Conservation (phyloP, 2,329 filamentous ascomycete species). For the Grosmannia serpens region DNA sequence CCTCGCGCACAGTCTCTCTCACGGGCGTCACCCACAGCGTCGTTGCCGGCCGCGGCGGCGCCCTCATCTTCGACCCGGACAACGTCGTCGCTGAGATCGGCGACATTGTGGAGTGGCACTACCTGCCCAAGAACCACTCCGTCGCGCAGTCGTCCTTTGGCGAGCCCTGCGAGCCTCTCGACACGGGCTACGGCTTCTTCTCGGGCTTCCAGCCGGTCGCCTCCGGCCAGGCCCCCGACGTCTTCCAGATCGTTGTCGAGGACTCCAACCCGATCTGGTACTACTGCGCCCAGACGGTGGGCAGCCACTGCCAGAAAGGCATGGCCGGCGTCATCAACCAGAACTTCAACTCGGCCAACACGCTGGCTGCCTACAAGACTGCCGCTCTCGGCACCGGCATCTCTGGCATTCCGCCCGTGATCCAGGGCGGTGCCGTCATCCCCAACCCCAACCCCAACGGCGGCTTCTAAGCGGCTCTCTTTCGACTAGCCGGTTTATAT, state of each 20-base stretch:
- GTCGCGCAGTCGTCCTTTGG: slow-evolving; percentile 28
- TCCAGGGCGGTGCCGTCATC: slow-evolving; percentile 26
- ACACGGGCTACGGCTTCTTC: slow-evolving; percentile 27
- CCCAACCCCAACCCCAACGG: slow-evolving; percentile 29
- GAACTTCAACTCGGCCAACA: slow-evolving; percentile 26
- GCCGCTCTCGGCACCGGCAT: slow-evolving; percentile 21
- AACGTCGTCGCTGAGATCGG: slow-evolving; percentile 35
- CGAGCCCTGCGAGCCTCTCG: slow-evolving; percentile 29
- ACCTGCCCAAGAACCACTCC: slow-evolving; percentile 33
- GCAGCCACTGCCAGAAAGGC: slow-evolving; percentile 34
- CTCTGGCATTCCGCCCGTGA: slow-evolving; percentile 19
- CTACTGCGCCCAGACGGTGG: slow-evolving; percentile 30
- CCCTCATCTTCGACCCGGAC: slow-evolving; percentile 37
- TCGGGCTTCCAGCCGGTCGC: slow-evolving; percentile 28
- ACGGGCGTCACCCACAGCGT: slow-evolving; percentile 33
- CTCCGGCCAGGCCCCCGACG: slow-evolving; percentile 24
- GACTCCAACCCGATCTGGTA: slow-evolving; percentile 31
- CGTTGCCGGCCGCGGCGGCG: slow-evolving; percentile 29
- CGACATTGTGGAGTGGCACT: slow-evolving; percentile 43
- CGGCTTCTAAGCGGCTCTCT: slow-evolving; percentile 20
- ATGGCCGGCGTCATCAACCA: slow-evolving; percentile 41
- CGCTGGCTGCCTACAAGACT: slow-evolving; percentile 24
- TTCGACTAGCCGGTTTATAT: background rate
- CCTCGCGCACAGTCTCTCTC: slow-evolving; percentile 22
- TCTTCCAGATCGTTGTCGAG: slow-evolving; percentile 33